Conservation (phyloP, 345 rosid species). For the Pistacia atlantica region DNA sequence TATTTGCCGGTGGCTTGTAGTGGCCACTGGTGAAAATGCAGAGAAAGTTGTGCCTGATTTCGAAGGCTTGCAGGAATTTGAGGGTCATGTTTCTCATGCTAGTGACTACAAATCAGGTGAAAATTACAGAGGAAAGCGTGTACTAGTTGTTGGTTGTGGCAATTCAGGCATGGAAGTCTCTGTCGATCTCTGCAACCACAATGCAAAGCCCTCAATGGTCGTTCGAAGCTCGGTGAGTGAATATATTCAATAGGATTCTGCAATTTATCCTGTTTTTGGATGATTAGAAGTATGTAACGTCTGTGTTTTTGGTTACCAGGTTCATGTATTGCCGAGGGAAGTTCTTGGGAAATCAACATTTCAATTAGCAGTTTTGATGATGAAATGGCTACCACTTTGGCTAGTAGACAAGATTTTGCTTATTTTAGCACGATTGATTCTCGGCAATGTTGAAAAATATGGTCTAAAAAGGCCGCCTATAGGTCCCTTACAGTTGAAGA, state of each 20-base stretch:
- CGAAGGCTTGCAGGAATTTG: constrained; percentile 67
- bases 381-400: constrained; percentile 76
- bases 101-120: constrained; percentile 81
- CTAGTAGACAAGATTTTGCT: constrained; percentile 68
- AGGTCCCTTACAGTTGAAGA: constrained; percentile 74
- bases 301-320: constrained; percentile 40
- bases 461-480: constrained; percentile 66
- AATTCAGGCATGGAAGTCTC: constrained; percentile 96
- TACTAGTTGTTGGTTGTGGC: constrained; percentile 85
- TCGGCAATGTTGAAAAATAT: constrained; percentile 61
- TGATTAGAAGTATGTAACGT: too few relatives aligned
- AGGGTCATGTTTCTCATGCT: constrained; percentile 62
- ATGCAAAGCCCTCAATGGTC: constrained; percentile 78
- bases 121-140: constrained; percentile 54
- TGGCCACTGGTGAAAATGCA: constrained; percentile 90
- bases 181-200: constrained; percentile 74
- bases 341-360: constrained; percentile 74
- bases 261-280: not conserved
- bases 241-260: not conserved
- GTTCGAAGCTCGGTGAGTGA: constrained; percentile 76
- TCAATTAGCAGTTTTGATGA: constrained; percentile 53
- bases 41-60: constrained; percentile 76
- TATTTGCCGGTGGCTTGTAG: constrained; percentile 81
- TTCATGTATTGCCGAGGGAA: constrained; percentile 91
- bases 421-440: constrained; percentile 49